phyloP scores from a whole-genome alignment of 208 protist genomes.

The Vickermania ingenoplastis region DNA sequence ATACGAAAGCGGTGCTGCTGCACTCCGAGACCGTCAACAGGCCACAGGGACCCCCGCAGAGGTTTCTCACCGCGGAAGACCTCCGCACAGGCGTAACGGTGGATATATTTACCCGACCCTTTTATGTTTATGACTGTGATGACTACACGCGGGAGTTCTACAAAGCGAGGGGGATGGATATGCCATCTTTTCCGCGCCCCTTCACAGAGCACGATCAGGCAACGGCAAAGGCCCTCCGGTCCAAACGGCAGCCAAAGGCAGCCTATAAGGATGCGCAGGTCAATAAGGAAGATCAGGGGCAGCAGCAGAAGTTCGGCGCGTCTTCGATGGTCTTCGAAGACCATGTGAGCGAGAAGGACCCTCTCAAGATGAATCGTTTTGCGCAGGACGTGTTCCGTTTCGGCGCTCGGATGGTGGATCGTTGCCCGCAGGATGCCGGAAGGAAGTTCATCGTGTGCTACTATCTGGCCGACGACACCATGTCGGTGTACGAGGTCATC shows the following conservation, averaged over 20 bases:
- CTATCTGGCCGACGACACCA: conserved; percentile 94
- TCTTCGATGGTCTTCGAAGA: conserved; percentile 75
- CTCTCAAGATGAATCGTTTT: conserved; percentile 73
- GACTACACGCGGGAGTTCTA: conserved; percentile 85
- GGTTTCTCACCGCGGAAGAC: conserved; percentile 65
- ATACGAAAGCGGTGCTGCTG: conserved; percentile 12
- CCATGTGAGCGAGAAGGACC: conserved; percentile 46
- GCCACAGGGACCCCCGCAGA: conserved; percentile 20
- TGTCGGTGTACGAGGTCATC: conserved; percentile 87
- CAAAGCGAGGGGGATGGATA: conserved; percentile 27
- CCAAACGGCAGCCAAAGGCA: conserved; percentile 6
- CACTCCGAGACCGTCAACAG: conserved; percentile 63
- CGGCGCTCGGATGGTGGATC: conserved; percentile 46
- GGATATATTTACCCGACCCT: conserved; percentile 66
- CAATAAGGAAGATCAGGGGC: not conserved
- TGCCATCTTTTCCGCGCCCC: conserved; percentile 20
- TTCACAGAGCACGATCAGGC: conserved; percentile 29
- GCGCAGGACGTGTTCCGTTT: conserved; percentile 90
- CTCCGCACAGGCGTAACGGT: conserved; percentile 74
- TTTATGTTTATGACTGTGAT: conserved; percentile 93
- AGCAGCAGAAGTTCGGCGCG: conserved; percentile 36
- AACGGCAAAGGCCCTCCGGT: not conserved
- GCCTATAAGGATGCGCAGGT: not conserved
- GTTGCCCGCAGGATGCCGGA: conserved; percentile 41
- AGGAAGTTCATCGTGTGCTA: conserved; percentile 85